Evolutionary conservation across 2,329 filamentous ascomycete species (phyloP).

Genomic region (Pseudogymnoascus sp.): DNA sequence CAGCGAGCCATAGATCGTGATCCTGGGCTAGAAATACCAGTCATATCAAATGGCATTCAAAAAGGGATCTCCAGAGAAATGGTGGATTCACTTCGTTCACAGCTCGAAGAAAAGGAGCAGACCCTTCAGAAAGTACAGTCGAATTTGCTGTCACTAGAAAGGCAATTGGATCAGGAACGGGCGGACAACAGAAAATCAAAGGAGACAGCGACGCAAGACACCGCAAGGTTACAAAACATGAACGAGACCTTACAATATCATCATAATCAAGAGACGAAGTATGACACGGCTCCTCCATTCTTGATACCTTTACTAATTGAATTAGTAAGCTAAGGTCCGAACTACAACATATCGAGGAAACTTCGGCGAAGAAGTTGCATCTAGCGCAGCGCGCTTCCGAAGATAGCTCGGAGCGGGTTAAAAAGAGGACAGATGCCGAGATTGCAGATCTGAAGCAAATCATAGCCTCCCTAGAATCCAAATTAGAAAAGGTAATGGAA

Average conservation of each 20-base stretch:
- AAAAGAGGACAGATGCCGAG: conserved; percentile 48
- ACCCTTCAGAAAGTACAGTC: conserved; percentile 40
- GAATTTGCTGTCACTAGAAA: conserved; percentile 39
- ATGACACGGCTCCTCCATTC: conserved; percentile 23
- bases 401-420: conserved; percentile 41
- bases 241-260: conserved; percentile 63
- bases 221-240: conserved; percentile 37
- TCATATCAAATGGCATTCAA: conserved; percentile 68
- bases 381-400: conserved; percentile 37
- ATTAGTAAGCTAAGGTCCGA: conserved; percentile 26
- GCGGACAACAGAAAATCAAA: conserved; percentile 61
- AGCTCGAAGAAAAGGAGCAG: conserved; percentile 63
- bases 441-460: conserved; percentile 53
- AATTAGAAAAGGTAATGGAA: conserved; percentile 46
- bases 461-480: conserved; percentile 52
- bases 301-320: conserved; percentile 1
- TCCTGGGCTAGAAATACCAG: conserved; percentile 75
- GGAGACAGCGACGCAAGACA: conserved; percentile 46
- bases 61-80: conserved; percentile 91
- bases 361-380: conserved; percentile 29
- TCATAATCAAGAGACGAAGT: conserved; percentile 58
- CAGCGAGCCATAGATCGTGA: conserved; percentile 81
- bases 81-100: conserved; percentile 71
- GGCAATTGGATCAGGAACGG: conserved; percentile 61
- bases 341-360: conserved; percentile 30